Percentiles rank a stretch among this genome's conserved stretches.
Evolutionary conservation across 345 rosid genomes (phyloP).

Genomic region (Pugionium cornutum): DNA sequence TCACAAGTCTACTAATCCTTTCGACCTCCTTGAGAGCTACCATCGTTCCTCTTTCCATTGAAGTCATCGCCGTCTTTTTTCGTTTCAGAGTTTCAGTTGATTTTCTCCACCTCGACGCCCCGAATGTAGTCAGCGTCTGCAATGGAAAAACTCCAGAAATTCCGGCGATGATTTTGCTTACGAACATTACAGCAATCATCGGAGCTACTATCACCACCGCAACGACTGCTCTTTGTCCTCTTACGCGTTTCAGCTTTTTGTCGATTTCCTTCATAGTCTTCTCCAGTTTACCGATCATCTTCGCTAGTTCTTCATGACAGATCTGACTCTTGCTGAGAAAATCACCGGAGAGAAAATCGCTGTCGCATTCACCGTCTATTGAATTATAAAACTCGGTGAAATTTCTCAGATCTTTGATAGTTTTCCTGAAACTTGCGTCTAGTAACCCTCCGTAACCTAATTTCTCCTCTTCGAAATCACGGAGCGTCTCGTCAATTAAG

Average conservation of each 20-base stretch:
- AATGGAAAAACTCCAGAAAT: constrained; percentile 1
- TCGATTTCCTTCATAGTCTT: constrained; percentile 16
- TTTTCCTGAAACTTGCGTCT: constrained; percentile 28
- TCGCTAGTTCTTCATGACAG: constrained; percentile 13
- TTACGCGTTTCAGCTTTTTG: constrained; percentile 13
- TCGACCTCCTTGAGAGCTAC: constrained; percentile 14
- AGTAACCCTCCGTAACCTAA: neutral
- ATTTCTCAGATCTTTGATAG: neutral
- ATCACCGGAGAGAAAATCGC: neutral
- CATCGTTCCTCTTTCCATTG: constrained; percentile 29
- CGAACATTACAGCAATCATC: neutral
- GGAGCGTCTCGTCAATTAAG: too few species aligned
- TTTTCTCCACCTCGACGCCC: constrained; percentile 11
- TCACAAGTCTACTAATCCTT: constrained; percentile 10
- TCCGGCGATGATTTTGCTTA: neutral
- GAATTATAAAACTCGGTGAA: neutral
- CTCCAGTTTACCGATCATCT: constrained; percentile 17
- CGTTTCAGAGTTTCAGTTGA: constrained; percentile 11
- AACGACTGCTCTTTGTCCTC: constrained; percentile 1
- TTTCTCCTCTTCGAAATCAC: too few species aligned
- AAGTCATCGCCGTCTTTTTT: constrained; percentile 16
- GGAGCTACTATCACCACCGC: neutral
- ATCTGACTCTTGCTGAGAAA: neutral
- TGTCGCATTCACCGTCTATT: neutral
- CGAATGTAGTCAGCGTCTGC: neutral